Percentiles rank a stretch among this genome's conserved stretches.
phyloP scores from a whole-genome alignment of 2,329 filamentous ascomycete genomes.

The Intubia oerlemansii region DNA sequence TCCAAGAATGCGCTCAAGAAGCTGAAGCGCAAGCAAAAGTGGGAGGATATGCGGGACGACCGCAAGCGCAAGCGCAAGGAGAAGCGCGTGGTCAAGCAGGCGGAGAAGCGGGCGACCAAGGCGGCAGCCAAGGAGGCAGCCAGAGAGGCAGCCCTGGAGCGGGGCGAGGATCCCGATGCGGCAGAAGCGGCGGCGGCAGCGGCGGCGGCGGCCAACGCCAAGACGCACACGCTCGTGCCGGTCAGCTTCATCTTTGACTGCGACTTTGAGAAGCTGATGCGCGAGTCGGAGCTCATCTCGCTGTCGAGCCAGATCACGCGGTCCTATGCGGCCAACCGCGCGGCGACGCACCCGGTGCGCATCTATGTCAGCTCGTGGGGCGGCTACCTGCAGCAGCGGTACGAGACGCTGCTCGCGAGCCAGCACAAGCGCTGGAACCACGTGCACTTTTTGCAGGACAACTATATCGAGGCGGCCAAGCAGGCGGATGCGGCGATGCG shows the following conservation, averaged over 20 bases:
- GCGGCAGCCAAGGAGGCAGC: too few species aligned
- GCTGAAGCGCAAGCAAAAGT: constrained; percentile 45
- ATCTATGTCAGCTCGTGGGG: constrained; percentile 61
- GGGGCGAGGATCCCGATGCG: too few species aligned
- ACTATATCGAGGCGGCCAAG: constrained; percentile 49
- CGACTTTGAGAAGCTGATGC: constrained; percentile 80
- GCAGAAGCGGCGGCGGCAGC: constrained; percentile 15
- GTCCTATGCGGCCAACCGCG: constrained; percentile 73
- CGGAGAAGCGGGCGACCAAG: constrained; percentile 26
- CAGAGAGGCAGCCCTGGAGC: too few species aligned
- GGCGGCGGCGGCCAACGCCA: too few species aligned
- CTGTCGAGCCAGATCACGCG: constrained; percentile 68
- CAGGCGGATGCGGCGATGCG: constrained; percentile 44
- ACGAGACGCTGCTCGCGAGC: constrained; percentile 51
- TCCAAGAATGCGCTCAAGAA: constrained; percentile 84
- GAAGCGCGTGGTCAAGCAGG: constrained; percentile 25
- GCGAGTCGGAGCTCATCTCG: constrained; percentile 64
- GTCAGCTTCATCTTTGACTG: constrained; percentile 76
- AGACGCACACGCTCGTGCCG: constrained; percentile 24
- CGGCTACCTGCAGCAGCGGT: constrained; percentile 48
- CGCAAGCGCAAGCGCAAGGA: constrained; percentile 33
- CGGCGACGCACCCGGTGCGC: constrained; percentile 44
- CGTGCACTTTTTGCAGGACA: constrained; percentile 48
- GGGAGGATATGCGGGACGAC: constrained; percentile 49
- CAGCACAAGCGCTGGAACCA: constrained; percentile 65